Evolutionary conservation across 1,284 basidiomycete species (phyloP).

Genomic region (Trametes pubescens): DNA sequence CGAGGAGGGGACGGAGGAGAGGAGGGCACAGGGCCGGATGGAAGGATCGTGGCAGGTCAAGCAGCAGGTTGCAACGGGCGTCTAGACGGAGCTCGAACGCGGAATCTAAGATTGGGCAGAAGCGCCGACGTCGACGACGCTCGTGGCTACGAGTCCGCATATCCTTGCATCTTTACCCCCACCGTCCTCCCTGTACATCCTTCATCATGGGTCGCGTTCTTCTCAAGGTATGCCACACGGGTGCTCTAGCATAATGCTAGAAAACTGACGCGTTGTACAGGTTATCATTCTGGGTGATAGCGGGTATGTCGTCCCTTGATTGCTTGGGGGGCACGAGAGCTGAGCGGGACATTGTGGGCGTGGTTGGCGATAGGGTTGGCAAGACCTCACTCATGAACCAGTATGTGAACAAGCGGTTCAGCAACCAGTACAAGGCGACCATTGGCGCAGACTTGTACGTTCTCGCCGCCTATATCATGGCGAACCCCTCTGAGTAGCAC

Average conservation of each 20-base stretch:
- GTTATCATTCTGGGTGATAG: slow-evolving; percentile 99
- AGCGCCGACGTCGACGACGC: slow-evolving; percentile 32
- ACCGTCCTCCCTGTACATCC: slow-evolving; percentile 28
- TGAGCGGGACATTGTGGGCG: slow-evolving; percentile 19
- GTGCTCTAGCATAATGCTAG: slow-evolving; percentile 5
- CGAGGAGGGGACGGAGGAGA: slow-evolving; percentile 8
- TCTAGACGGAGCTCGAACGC: slow-evolving; percentile 36
- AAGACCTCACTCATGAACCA: slow-evolving; percentile 99
- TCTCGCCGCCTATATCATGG: slow-evolving; percentile 5
- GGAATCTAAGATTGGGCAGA: slow-evolving; percentile 34
- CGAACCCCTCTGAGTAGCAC: slow-evolving; percentile 11
- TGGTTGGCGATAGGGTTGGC: slow-evolving; percentile 76
- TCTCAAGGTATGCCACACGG: slow-evolving; percentile 77
- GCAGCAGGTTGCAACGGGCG: slow-evolving; percentile 16
- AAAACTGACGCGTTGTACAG: slow-evolving; percentile 52
- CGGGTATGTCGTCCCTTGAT: slow-evolving; percentile 69
- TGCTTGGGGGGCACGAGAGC: slow-evolving; percentile 14
- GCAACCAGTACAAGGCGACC: slow-evolving; percentile 99
- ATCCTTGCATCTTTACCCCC: slow-evolving; percentile 28
- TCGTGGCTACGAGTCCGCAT: slow-evolving; percentile 29
- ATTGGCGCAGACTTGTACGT: slow-evolving; percentile 91
- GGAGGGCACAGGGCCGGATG: slow-evolving; percentile 26
- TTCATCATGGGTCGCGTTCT: slow-evolving; percentile 84
- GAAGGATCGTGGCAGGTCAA: slow-evolving; percentile 33
- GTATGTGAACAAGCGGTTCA: slow-evolving; percentile 99